These are phyloP conservation scores for Penstemon newberryi DNA, from an alignment of 257 asterid species.

Conservation along the genomic window DNA sequence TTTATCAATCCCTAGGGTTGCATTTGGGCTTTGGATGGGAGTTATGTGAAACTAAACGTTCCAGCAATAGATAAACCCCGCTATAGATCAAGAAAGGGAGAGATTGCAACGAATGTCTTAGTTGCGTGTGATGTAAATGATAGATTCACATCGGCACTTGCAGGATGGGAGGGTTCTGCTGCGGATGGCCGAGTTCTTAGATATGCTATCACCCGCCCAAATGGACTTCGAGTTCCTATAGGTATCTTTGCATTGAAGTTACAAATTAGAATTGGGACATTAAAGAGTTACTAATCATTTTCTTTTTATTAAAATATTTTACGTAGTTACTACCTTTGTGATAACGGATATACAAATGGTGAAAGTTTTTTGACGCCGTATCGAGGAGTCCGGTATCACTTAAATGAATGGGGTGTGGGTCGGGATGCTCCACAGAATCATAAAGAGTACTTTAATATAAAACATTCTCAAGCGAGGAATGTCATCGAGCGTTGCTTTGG, in stretches of 20 bases:
- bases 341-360: background rate
- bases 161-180: background rate
- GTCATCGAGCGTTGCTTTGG: background rate
- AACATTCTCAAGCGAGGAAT: background rate
- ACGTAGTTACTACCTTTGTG: background rate
- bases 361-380: slow-evolving; percentile 3
- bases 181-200: background rate
- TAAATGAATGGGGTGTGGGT: background rate
- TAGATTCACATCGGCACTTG: background rate
- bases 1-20: background rate
- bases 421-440: background rate
- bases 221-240: background rate
- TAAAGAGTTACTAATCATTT: too few species aligned
- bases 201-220: background rate
- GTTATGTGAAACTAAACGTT: background rate
- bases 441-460: slow-evolving; percentile 2
- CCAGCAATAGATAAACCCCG: background rate
- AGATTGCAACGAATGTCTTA: background rate
- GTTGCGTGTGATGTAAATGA: background rate
- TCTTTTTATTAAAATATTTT: background rate
- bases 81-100: background rate
- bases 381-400: background rate
- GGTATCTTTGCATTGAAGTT: background rate
- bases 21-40: slow-evolving; percentile 3
- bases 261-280: background rate